Conservation (phyloP, 2,329 filamentous ascomycete genomes). For the Colletotrichum australisinense region DNA sequence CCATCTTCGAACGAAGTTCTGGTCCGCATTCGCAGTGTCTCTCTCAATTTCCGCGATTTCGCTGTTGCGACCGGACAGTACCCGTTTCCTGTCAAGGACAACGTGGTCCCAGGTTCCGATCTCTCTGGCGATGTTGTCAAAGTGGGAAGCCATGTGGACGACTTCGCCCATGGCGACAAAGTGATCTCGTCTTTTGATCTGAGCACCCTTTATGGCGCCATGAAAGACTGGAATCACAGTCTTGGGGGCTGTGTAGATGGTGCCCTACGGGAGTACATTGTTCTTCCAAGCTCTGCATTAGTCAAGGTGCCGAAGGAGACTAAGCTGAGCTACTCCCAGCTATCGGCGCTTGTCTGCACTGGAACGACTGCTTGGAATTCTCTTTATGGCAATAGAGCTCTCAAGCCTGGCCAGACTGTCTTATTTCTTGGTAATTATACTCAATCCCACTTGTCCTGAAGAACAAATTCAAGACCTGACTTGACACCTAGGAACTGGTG, state of each 20-base stretch:
- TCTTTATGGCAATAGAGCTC: constrained; percentile 53
- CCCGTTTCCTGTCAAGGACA: constrained; percentile 44
- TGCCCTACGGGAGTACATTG: constrained; percentile 53
- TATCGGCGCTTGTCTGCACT: constrained; percentile 54
- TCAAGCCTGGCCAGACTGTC: constrained; percentile 53
- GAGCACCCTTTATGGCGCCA: constrained; percentile 41
- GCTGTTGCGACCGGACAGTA: constrained; percentile 44
- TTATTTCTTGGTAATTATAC: constrained; percentile 45
- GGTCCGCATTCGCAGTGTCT: constrained; percentile 43
- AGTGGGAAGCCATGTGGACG: constrained; percentile 41
- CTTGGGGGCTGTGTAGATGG: constrained; percentile 49
- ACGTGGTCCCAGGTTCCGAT: constrained; percentile 50
- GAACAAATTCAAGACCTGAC: neutral
- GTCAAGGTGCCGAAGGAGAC: constrained; percentile 52
- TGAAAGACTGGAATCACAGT: constrained; percentile 37
- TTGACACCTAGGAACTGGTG: constrained; percentile 53
- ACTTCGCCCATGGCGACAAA: constrained; percentile 44
- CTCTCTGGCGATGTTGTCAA: constrained; percentile 47
- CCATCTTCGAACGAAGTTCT: constrained; percentile 43
- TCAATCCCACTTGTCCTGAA: no score
- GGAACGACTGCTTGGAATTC: constrained; percentile 61
- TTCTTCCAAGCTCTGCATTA: constrained; percentile 51
- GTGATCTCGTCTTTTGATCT: constrained; percentile 43
- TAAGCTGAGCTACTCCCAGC: constrained; percentile 46
- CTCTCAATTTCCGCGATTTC: constrained; percentile 49